Conservation (phyloP, 2,329 filamentous ascomycete species). For the Coniella lustricola region DNA sequence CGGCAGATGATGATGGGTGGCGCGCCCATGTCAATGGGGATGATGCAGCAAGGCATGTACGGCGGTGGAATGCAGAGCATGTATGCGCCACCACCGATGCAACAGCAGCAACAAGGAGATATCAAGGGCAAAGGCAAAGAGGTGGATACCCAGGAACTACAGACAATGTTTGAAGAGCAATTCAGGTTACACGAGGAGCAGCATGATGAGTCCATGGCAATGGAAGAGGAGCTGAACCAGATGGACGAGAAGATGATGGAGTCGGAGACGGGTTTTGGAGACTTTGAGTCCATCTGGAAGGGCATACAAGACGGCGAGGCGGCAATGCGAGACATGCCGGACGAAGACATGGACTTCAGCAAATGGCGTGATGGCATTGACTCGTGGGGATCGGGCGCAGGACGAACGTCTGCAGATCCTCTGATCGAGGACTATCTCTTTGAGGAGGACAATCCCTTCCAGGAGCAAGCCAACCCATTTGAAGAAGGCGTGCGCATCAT, state of each 20-base stretch:
- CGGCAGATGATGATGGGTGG: conserved; percentile 58
- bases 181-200: conserved; percentile 40
- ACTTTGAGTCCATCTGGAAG: conserved; percentile 86
- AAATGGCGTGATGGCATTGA: conserved; percentile 45
- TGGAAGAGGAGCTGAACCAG: conserved; percentile 81
- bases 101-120: conserved; percentile 37
- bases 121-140: conserved; percentile 82
- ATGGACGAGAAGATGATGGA: conserved; percentile 62
- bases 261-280: conserved; percentile 69
- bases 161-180: conserved; percentile 31
- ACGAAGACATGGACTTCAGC: conserved; percentile 45
- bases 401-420: conserved; percentile 61
- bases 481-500: conserved; percentile 91
- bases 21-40: conserved; percentile 36
- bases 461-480: conserved; percentile 74
- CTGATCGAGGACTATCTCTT: conserved; percentile 87
- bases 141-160: conserved; percentile 67
- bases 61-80: conserved; percentile 41
- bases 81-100: conserved; percentile 32
- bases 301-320: conserved; percentile 73
- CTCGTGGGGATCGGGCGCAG: conserved; percentile 61
- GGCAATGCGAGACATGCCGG: conserved; percentile 63
- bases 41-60: conserved; percentile 52
- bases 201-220: conserved; percentile 57
- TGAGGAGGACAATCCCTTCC: conserved; percentile 88